phyloP scores from a whole-genome alignment of 2,329 filamentous ascomycete genomes.

The Rhynchosporium secalis region DNA sequence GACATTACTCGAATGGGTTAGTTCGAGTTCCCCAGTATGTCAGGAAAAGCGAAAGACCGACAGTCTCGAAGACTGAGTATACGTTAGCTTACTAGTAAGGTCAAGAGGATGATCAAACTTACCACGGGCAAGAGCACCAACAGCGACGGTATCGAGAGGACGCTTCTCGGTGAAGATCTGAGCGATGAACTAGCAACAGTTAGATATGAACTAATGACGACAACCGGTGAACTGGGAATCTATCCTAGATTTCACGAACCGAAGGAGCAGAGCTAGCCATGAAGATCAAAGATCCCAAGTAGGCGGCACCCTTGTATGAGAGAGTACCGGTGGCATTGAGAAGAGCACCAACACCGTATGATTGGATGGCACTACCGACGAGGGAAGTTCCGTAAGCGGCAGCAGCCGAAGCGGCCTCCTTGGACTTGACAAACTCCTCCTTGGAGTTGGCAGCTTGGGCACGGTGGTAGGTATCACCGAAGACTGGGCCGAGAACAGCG shows the following conservation, averaged over 20 bases:
- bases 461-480: conserved; percentile 91
- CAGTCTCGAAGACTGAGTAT: conserved; percentile 72
- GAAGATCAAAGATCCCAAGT: conserved; percentile 90
- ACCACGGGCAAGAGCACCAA: conserved; percentile 74
- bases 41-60: conserved; percentile 87
- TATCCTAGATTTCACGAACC: conserved; percentile 53
- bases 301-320: conserved; percentile 95
- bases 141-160: conserved; percentile 83
- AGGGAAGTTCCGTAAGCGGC: conserved; percentile 89
- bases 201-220: neutral
- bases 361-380: conserved; percentile 83
- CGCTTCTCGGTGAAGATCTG: conserved; percentile 91
- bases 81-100: conserved; percentile 2
- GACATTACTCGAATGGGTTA: conserved; percentile 68
- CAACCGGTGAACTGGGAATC: neutral
- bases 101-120: neutral
- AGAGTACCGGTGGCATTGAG: conserved; percentile 95
- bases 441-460: conserved; percentile 90
- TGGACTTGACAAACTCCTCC: conserved; percentile 93
- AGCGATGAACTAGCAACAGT: conserved; percentile 66
- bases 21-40: conserved; percentile 98
- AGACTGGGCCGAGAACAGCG: conserved; percentile 83
- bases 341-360: conserved; percentile 84
- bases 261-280: conserved; percentile 83
- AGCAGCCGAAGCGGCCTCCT: conserved; percentile 85